These are phyloP conservation scores for Luzula sylvatica DNA, from an alignment of 176 grass and related monocot species.

Conservation along the genomic window DNA sequence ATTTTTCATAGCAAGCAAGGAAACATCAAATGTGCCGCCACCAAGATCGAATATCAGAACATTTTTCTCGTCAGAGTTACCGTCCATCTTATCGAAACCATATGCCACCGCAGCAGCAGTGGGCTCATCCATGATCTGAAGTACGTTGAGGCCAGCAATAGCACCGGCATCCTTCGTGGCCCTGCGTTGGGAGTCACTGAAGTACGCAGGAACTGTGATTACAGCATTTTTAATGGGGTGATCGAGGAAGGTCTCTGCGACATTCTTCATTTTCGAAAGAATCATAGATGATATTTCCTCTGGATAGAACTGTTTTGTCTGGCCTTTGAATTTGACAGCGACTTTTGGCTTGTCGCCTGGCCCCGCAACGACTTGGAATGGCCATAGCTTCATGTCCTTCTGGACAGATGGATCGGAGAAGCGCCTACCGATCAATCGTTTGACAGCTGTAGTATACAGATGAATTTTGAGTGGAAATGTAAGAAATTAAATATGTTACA, in stretches of 20 bases:
- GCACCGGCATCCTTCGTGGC: slow-evolving; percentile 81
- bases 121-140: slow-evolving; percentile 88
- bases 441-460: slow-evolving; percentile 79
- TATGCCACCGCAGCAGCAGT: slow-evolving; percentile 71
- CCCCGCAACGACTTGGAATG: slow-evolving; percentile 68
- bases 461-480: too few species aligned
- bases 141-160: slow-evolving; percentile 69
- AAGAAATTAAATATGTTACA: too few species aligned
- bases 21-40: slow-evolving; percentile 81
- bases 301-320: slow-evolving; percentile 66
- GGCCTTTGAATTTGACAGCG: slow-evolving; percentile 59
- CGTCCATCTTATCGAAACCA: slow-evolving; percentile 63
- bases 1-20: slow-evolving; percentile 78
- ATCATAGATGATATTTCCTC: slow-evolving; percentile 99
- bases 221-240: slow-evolving; percentile 66
- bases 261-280: slow-evolving; percentile 76
- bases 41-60: slow-evolving; percentile 96
- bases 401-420: slow-evolving; percentile 65
- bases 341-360: slow-evolving; percentile 80
- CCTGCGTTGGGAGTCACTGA: slow-evolving; percentile 92
- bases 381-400: too few species aligned
- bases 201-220: slow-evolving; percentile 69
- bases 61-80: slow-evolving; percentile 48
- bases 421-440: slow-evolving; percentile 71
- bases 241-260: slow-evolving; percentile 56